Conservation (phyloP, 805 yeast genomes). For the Monosporozyma aquatica region DNA sequence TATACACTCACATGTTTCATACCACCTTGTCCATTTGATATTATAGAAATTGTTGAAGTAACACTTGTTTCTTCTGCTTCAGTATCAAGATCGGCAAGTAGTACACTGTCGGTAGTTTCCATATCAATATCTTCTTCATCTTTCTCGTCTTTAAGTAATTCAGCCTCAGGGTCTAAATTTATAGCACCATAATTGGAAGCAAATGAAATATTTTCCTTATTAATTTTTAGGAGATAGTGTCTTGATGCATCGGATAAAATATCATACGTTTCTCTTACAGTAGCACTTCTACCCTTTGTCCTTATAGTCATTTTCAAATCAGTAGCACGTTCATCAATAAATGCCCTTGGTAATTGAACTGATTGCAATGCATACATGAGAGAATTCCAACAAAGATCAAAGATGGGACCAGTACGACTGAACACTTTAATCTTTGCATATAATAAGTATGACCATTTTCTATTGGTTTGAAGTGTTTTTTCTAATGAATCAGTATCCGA, state of each 20-base stretch:
- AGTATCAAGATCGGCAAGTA: slow-evolving; percentile 73
- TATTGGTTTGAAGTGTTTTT: slow-evolving; percentile 28
- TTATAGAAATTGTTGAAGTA: slow-evolving; percentile 42
- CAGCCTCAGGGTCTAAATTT: slow-evolving; percentile 33
- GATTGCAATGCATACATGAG: slow-evolving; percentile 52
- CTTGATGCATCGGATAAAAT: slow-evolving; percentile 47
- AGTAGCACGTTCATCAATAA: slow-evolving; percentile 52
- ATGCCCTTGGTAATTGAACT: slow-evolving; percentile 58
- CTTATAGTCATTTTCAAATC: slow-evolving; percentile 44
- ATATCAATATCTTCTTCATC: slow-evolving; percentile 26
- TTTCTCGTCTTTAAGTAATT: slow-evolving; percentile 17
- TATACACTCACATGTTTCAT: slow-evolving; percentile 39
- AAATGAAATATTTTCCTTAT: slow-evolving; percentile 33
- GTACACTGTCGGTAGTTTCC: slow-evolving; percentile 27
- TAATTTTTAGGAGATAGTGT: slow-evolving; percentile 33
- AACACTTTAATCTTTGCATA: slow-evolving; percentile 69
- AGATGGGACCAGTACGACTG: slow-evolving; percentile 73
- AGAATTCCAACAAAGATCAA: slow-evolving; percentile 67
- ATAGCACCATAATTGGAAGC: slow-evolving; percentile 53
- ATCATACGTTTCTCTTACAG: slow-evolving; percentile 40
- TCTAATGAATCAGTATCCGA: slow-evolving; percentile 12
- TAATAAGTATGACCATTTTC: slow-evolving; percentile 48
- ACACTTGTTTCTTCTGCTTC: slow-evolving; percentile 69
- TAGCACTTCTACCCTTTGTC: slow-evolving; percentile 42
- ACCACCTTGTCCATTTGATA: slow-evolving; percentile 21